phyloP scores from a whole-genome alignment of 305 asterid genomes.

The Fraxinus albicans region DNA sequence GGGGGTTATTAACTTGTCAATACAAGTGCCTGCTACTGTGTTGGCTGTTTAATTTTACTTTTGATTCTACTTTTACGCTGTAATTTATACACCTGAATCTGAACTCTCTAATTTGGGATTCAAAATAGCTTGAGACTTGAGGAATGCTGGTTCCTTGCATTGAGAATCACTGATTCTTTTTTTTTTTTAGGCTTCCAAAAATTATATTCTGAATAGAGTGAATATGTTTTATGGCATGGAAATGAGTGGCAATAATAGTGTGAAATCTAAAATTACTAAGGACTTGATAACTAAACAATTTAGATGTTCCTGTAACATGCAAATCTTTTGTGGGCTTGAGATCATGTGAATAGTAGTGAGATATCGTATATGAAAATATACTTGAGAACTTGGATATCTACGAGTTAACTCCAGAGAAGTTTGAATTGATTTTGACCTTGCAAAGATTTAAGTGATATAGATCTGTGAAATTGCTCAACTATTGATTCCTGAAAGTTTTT shows the following conservation, averaged over 20 bases:
- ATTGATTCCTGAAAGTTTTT: not conserved
- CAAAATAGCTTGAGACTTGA: not conserved
- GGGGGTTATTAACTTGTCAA: not conserved
- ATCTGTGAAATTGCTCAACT: not conserved
- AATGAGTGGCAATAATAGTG: not conserved
- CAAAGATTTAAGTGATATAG: not conserved
- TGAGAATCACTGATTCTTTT: not conserved
- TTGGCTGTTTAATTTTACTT: not conserved
- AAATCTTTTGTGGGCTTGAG: not conserved
- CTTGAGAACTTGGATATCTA: not conserved
- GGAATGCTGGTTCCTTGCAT: not conserved
- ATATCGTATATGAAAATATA: not conserved
- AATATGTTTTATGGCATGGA: not conserved
- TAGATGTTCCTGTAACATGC: not conserved
- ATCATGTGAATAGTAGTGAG: not conserved
- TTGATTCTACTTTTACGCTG: not conserved
- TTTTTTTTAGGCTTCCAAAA: not conserved
- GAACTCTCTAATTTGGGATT: not conserved
- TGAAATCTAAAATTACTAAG: not conserved
- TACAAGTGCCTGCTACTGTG: not conserved
- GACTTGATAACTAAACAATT: not conserved
- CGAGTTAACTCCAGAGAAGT: not conserved
- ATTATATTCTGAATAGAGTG: not conserved
- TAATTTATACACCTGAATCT: not conserved
- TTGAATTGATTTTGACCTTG: not conserved